These are phyloP conservation scores for Oryza coarctata DNA, from an alignment of 176 grass and related monocot genomes.

Conservation along the genomic window DNA sequence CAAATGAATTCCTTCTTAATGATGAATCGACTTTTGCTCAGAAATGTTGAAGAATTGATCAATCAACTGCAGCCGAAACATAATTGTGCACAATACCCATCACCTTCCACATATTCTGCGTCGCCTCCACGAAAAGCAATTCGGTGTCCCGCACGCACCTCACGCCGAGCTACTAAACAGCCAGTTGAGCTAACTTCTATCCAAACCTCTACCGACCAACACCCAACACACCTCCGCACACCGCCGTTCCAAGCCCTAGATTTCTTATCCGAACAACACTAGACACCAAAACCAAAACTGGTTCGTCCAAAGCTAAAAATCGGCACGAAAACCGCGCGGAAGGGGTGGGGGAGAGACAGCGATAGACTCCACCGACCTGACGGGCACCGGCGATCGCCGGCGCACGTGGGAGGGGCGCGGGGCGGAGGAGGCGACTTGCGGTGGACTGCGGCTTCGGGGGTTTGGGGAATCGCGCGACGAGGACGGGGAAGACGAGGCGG, in stretches of 20 bases:
- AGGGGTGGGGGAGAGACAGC: not conserved
- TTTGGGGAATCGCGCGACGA: slow-evolving; percentile 45
- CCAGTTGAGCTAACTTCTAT: slow-evolving; percentile 34
- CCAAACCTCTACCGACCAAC: slow-evolving; percentile 8
- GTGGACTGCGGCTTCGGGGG: slow-evolving; percentile 41
- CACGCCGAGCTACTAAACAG: not conserved
- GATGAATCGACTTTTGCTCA: not conserved
- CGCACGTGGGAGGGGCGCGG: not conserved
- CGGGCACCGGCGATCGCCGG: slow-evolving; percentile 43
- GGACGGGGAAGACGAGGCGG: not conserved
- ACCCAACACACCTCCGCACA: not conserved
- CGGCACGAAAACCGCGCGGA: not conserved
- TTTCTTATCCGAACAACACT: not conserved
- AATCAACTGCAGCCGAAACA: not conserved
- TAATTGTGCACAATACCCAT: not conserved
- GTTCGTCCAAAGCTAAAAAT: not conserved
- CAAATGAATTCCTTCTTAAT: not conserved
- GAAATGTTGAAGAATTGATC: not conserved
- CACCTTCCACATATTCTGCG: not conserved
- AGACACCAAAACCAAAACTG: not conserved
- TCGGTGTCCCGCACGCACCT: not conserved
- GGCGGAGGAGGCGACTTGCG: slow-evolving; percentile 30
- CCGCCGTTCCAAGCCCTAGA: slow-evolving; percentile 2
- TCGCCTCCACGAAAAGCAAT: slow-evolving; percentile 3
- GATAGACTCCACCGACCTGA: slow-evolving; percentile 29